These are phyloP conservation scores for Cladophialophora exuberans DNA, from an alignment of 2,329 filamentous ascomycete genomes.

Conservation along the genomic window DNA sequence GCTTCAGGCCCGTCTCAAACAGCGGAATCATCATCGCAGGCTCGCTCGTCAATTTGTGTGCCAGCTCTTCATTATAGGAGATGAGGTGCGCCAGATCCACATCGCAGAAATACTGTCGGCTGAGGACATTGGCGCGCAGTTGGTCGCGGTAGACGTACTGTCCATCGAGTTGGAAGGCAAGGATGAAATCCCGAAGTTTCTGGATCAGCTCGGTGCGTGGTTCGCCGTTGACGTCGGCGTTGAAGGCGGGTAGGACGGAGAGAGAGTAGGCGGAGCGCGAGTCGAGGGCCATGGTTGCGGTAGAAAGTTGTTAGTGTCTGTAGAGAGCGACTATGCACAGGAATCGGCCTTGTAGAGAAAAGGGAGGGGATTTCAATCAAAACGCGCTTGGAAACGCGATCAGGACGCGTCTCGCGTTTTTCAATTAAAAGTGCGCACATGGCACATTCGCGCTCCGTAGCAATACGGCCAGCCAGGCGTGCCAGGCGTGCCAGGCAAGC, in stretches of 20 bases:
- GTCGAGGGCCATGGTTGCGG: constrained; percentile 62
- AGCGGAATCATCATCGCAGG: constrained; percentile 91
- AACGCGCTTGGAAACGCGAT: not conserved
- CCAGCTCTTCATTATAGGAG: constrained; percentile 93
- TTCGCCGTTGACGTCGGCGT: constrained; percentile 68
- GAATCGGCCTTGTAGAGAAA: too few relatives aligned
- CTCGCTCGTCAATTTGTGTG: constrained; percentile 84
- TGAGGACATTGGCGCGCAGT: constrained; percentile 87
- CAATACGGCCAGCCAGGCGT: too few relatives aligned
- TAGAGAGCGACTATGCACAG: too few relatives aligned
- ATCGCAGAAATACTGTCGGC: constrained; percentile 95
- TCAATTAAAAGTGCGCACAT: constrained; percentile 4
- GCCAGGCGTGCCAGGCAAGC: too few relatives aligned
- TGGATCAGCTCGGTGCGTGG: constrained; percentile 73
- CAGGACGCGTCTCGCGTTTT: not conserved
- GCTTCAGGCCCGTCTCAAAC: constrained; percentile 86
- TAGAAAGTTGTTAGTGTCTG: not conserved
- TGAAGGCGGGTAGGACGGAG: constrained; percentile 73
- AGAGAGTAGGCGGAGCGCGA: constrained; percentile 83
- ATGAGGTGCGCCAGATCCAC: constrained; percentile 95
- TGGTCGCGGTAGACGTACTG: constrained; percentile 97
- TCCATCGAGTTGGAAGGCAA: constrained; percentile 93
- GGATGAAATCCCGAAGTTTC: constrained; percentile 85
- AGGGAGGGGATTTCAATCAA: not conserved
- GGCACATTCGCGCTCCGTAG: too few relatives aligned